phyloP scores from a whole-genome alignment of 1,139 yeast genomes.

The Taphrina communis region DNA sequence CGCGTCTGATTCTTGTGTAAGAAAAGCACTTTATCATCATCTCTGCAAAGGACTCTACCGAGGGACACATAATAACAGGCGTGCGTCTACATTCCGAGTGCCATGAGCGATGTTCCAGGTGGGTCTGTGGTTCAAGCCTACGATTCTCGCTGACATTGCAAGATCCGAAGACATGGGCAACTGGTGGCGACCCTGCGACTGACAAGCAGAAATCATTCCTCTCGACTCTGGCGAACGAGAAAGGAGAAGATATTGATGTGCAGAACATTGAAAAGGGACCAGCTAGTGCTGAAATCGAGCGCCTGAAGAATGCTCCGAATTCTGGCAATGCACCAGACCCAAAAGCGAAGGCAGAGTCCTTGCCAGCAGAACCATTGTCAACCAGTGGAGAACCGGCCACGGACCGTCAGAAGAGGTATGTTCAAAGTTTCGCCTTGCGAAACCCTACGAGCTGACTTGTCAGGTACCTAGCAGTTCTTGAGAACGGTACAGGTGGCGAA shows the following conservation, averaged over 20 bases:
- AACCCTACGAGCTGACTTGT: background rate
- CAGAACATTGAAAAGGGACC: slow-evolving; percentile 33
- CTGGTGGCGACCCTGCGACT: slow-evolving; percentile 39
- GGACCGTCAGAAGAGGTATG: slow-evolving; percentile 29
- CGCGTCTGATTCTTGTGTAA: background rate
- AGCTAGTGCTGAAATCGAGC: slow-evolving; percentile 33
- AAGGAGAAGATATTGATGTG: slow-evolving; percentile 33
- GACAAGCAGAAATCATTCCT: slow-evolving; percentile 36
- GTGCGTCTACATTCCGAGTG: background rate
- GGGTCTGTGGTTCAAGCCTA: background rate
- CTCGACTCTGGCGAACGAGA: slow-evolving; percentile 32
- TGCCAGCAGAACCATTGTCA: slow-evolving; percentile 5
- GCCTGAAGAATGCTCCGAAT: slow-evolving; percentile 28
- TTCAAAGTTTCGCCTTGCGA: background rate
- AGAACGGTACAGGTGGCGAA: slow-evolving; percentile 27
- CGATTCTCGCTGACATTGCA: background rate
- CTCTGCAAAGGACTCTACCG: background rate
- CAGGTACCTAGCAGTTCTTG: slow-evolving; percentile 35
- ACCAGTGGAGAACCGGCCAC: slow-evolving; percentile 24
- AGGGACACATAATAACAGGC: background rate
- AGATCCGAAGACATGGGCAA: slow-evolving; percentile 41
- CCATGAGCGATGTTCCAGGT: slow-evolving; percentile 30
- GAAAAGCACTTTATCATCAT: too few species aligned
- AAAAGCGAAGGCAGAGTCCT: slow-evolving; percentile 17
- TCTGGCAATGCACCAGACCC: slow-evolving; percentile 15